Base-by-base conservation (phyloP, 129 eudicot genomes). In the Saposhnikovia divaricata region DNA sequence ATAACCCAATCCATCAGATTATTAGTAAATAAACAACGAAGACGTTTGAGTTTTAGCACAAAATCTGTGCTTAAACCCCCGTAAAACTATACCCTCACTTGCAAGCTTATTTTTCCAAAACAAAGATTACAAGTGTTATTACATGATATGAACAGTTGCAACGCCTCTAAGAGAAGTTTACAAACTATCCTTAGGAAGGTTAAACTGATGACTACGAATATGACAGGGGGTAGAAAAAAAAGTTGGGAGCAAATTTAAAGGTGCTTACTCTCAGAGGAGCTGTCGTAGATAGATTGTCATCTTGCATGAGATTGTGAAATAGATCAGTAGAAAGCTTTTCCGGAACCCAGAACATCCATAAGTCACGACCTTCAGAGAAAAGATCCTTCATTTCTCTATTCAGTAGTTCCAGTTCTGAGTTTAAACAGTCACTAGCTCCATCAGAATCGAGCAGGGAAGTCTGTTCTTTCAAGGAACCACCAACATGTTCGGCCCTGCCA, bases 271-370 rank as follows among this genome's bases (percentile, higher is more conserved):
- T 92, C 82, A 86, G 75, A 50, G 96, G 86, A 79, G 88, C 81
- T 78, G 89, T 85, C 5, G 92, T 83, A 44, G 92, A 87, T 88
- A 94, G 86, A 55, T 90, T 87, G 76, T 91, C 97, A 48, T 94
- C 98, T 80, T 82, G 87, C 80, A 82, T 86, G 73, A 94, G 93
- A 80, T 87, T 71, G 19, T 72, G 79, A 8, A 90, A 85, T 45
- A 94, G 88, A 23, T 86, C 70, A 14, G 74, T 28, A 44, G 96
- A 85, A 74, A 94, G 93, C 75, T 94, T 96, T 80, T 87, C 87
- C 2, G 97, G 85, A 78, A 94, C 90, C 96, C 96, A 94, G 57
- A 90, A 84, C 63, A 91, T 90, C 98, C 98, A 94, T 82, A 94
- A 77, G 78, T 86, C 85, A 79, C 91, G 92, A 82, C 96, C 97